Base-by-base conservation (phyloP, 352 stramenopile species). In the Globisporangium orthogonon region DNA sequence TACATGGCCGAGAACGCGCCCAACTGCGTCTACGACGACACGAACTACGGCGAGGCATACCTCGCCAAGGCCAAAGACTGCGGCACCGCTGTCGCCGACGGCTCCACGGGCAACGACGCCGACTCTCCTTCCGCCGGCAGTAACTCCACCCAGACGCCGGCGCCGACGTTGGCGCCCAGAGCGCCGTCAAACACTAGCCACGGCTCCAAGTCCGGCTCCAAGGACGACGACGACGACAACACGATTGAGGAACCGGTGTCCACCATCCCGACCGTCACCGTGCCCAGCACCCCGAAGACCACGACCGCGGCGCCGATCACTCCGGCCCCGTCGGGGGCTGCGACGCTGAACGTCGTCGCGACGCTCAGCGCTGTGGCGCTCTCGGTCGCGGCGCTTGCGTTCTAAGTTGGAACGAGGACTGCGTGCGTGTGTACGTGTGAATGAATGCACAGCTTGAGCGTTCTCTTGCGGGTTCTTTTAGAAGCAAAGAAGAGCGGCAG, bases 1-100 rank as follows among this genome's bases (percentile, higher is more conserved):
- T 80, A 86, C 52, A 76, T 88, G 74, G 70, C 72, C 15, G 43
- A 66, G 40, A 76, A 78, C 29, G 52, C 69, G 17, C 80, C 80
- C 0, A 55, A 82, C 60, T 88, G 72, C 70, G 70, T 84, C 56
- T 89, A 81, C 57, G 78, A 86, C 53, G 75, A 76, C 61, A 76
- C 64, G 54, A 86, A 89, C 69, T 87, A 83, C 62, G 67, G 68
- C 29, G 61, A 50, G 13, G 45, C 61, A 45, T 90, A 77, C 60
- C 51, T 49, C 33, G 50, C 62, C 23, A 90, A 88, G 60, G 65
- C 58, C 31, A 65, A 67, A 23, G 76, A 85, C 50, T 90, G 80
- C 52, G 51, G 41, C 41, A 52, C 51, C 15, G 62, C 23, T 29
- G 63, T 59, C 31, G 65, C 47, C 35, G 41, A 23, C 61, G 46